Base-by-base conservation (phyloP, 2,329 filamentous ascomycete species). In the Fusarium verrucosum region DNA sequence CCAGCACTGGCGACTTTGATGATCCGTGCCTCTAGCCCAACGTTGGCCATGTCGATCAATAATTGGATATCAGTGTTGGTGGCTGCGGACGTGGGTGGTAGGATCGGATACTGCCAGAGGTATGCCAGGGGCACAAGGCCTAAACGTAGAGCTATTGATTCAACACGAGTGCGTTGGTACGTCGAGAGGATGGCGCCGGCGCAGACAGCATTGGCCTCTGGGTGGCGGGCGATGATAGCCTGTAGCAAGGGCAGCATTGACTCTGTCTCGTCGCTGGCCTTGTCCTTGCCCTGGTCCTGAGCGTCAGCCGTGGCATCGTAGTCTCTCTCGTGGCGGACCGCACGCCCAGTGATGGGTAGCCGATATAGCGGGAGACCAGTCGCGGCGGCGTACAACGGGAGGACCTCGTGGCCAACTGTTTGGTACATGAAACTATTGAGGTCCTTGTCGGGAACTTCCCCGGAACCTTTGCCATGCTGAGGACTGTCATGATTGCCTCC, bases 391-490 rank as follows among this genome's bases (percentile, higher is more conserved):
- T 97, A 98, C 16, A 97, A 84, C 4, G 94, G 92, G 55, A 98
- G 89, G 17, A 97, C 82, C 56, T 87, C 85, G 77, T 98, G 92
- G 13, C 95, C 95, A 59, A 97, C 92, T 4, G 95, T 99, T 81
- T 99, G 95, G 82, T 98, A 99, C 95, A 99, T 99, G 87, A 95
- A 98, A 80, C 94, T 97, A 78, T 99, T 92, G 70, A 96, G 84
- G 76, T 98, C 80, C 43, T 72, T 75, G 42, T 81, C 74, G 50
- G 68, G 56, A 58, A 57, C 16, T 53, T 68, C 56, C 43, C 59
- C 56, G 30, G 43, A 36, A 28, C 46, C 40, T 36, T 62, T 40
- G 50, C 35, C 38, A 43, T 51, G 11, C 43, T 58, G 36, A 45
- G 43, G 19, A 22, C 35, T 50, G 42, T 49, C 50, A 63, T 59